Conservation (phyloP, 805 yeast genomes). For the Saturnispora quitensis region DNA sequence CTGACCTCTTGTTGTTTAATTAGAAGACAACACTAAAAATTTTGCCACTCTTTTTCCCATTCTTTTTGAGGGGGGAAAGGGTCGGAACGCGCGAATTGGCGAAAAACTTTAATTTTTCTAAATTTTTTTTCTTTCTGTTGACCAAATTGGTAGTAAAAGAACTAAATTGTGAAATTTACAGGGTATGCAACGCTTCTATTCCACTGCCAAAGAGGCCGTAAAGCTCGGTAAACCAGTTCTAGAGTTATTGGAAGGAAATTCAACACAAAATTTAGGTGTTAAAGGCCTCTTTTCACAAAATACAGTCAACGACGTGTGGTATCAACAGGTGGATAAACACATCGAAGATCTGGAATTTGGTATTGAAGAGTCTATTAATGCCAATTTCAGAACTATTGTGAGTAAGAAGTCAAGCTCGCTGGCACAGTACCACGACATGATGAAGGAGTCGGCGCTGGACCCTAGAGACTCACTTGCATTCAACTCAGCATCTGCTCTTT, state of each 20-base stretch:
- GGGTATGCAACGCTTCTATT: not conserved
- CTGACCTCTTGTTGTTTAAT: conserved; percentile 13
- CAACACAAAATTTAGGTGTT: conserved; percentile 27
- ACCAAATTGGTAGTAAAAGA: not conserved
- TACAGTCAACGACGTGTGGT: conserved; percentile 46
- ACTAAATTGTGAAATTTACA: not conserved
- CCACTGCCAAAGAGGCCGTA: not conserved
- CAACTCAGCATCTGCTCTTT: conserved; percentile 37
- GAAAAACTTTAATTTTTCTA: not conserved
- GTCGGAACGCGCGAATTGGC: not conserved
- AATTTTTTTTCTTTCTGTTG: not conserved
- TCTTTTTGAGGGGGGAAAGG: not conserved
- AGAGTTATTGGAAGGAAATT: not conserved
- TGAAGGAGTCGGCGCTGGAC: conserved; percentile 35
- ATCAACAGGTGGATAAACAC: conserved; percentile 32
- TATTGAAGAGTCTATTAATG: conserved; percentile 20
- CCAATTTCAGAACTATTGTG: not conserved
- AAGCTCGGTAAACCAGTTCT: not conserved
- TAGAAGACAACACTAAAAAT: not conserved
- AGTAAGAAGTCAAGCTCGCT: conserved; percentile 4
- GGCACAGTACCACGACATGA: conserved; percentile 28
- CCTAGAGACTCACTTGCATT: conserved; percentile 24
- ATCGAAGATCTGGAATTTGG: conserved; percentile 33
- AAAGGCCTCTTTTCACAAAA: conserved; percentile 39
- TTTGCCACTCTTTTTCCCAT: not conserved